Evolutionary conservation across 495 filamentous ascomycete genomes (phyloP).

Genomic region (Xylaria castorea): DNA sequence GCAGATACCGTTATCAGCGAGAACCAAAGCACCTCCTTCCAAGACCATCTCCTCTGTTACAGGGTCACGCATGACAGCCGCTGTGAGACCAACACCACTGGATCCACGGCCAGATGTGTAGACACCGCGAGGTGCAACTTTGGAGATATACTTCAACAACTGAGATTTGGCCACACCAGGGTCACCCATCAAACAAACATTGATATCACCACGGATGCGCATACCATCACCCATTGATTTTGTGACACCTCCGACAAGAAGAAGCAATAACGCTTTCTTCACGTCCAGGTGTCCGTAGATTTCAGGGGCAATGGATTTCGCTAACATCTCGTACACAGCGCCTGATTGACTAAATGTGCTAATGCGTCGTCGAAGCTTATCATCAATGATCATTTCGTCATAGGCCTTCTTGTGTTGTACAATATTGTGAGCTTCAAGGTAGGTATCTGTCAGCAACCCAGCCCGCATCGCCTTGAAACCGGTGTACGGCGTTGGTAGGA

Average conservation of each 20-base stretch:
- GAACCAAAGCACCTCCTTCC: conserved; percentile 92
- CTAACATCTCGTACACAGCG: conserved; percentile 91
- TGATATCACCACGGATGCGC: conserved; percentile 98
- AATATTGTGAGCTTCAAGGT: conserved; percentile 91
- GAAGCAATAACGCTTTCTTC: conserved; percentile 93
- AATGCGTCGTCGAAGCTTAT: conserved; percentile 77
- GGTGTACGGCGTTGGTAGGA: conserved; percentile 96
- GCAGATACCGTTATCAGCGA: conserved; percentile 98
- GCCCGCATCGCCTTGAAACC: conserved; percentile 97
- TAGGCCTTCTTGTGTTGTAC: conserved; percentile 98
- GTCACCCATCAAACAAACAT: conserved; percentile 98
- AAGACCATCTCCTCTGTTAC: conserved; percentile 99
- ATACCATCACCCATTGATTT: conserved; percentile 98
- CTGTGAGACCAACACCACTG: conserved; percentile 95
- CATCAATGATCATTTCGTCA: conserved; percentile 79
- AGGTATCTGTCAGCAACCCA: conserved; percentile 93
- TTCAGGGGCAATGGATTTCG: conserved; percentile 95
- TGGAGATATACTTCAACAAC: conserved; percentile 95
- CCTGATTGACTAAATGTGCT: conserved; percentile 79
- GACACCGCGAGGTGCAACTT: conserved; percentile 94
- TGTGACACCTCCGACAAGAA: conserved; percentile 94
- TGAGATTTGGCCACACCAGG: conserved; percentile 99
- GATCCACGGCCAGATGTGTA: conserved; percentile 97
- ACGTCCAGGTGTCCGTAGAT: conserved; percentile 97
- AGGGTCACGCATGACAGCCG: conserved; percentile 97